These are phyloP conservation scores for Rhodomyrtus tomentosa DNA, from an alignment of 345 rosid species.

Conservation along the genomic window DNA sequence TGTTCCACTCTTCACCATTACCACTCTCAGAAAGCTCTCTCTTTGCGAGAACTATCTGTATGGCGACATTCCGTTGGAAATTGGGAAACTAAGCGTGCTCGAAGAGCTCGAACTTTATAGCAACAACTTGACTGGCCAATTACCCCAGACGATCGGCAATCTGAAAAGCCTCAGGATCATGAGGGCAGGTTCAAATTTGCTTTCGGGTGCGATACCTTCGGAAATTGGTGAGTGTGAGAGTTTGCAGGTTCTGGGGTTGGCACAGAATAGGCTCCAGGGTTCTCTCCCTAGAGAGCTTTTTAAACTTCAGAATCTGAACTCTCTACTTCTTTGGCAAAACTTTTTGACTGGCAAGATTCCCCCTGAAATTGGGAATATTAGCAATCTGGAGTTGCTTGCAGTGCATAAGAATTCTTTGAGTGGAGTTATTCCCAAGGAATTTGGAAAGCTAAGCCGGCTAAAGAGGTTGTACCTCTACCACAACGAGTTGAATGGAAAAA, in stretches of 20 bases:
- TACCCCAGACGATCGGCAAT: constrained; percentile 42
- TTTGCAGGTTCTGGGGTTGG: constrained; percentile 61
- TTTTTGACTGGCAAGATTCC: constrained; percentile 55
- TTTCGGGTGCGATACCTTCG: constrained; percentile 62
- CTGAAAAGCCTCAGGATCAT: constrained; percentile 40
- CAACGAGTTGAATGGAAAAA: constrained; percentile 59
- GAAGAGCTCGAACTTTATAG: constrained; percentile 62
- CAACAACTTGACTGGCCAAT: constrained; percentile 57
- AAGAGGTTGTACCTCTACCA: constrained; percentile 53
- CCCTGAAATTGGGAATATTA: constrained; percentile 47
- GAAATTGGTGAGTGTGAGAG: constrained; percentile 62
- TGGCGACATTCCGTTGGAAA: constrained; percentile 40
- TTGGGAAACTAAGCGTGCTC: constrained; percentile 39
- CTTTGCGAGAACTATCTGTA: constrained; percentile 45
- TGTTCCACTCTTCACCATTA: constrained; percentile 28
- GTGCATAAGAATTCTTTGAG: constrained; percentile 55
- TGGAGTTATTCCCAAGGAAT: constrained; percentile 49
- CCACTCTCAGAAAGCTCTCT: constrained; percentile 31
- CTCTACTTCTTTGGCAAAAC: constrained; percentile 62
- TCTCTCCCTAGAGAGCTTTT: constrained; percentile 49
- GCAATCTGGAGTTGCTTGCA: constrained; percentile 55
- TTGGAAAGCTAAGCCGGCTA: constrained; percentile 39
- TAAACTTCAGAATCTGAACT: constrained; percentile 46
- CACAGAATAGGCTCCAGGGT: constrained; percentile 68
- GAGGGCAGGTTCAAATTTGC: constrained; percentile 55